Evolutionary conservation across 2,329 filamentous ascomycete genomes (phyloP), one percentile per base, ranked within the genome.

Genomic region (Botrytis paeoniae): DNA sequence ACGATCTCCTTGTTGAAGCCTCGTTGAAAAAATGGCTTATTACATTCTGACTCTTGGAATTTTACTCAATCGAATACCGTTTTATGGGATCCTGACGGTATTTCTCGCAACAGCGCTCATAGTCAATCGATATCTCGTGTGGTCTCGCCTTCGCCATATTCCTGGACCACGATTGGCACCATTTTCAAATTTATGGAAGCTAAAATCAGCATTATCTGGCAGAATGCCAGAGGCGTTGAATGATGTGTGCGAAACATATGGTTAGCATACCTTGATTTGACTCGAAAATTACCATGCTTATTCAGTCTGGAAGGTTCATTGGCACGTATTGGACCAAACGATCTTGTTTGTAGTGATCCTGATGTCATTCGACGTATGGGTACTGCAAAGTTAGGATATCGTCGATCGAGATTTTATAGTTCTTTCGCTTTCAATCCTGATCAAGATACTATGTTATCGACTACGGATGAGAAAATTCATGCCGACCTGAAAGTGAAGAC

Each of bases 361-460:
- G 76, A 77, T 20, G 29, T 78, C 6, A 57, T 77, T 12, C 73
- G 74, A 39, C 72, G 75, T n/a, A 78, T 79, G 68, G 70, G 65
- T 43, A 72, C 75, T 37, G 75, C 74, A 20, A 74, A 77, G 16
- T 79, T 77, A 20, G 51, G 66, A 39, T 79, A 80, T 72, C 65
- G 48, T 14, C 69, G 76, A 62, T 76, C 75, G 16, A 65, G 73
- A 16, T 78, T 75, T 74, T 78, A 88, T 76, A 81, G 83, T 73
- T 84, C 83, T 7, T 82, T 86, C 72, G 83, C 84, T 22, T 82
- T 91, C 74, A 85, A 89, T 73, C 85, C 86, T 1, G 83, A 85
- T n/a, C 81, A 84, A 39, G 85, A 89, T 75, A 88, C 86, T 73
- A 82, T 89, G 9, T 84, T 89, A 51, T 87, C 85, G 0, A 81